A percentile compares a stretch with the other conserved stretches of the same genome.
Evolutionary conservation across 148 eudicot genomes (phyloP).

Genomic region (Fallopia convolvulus): DNA sequence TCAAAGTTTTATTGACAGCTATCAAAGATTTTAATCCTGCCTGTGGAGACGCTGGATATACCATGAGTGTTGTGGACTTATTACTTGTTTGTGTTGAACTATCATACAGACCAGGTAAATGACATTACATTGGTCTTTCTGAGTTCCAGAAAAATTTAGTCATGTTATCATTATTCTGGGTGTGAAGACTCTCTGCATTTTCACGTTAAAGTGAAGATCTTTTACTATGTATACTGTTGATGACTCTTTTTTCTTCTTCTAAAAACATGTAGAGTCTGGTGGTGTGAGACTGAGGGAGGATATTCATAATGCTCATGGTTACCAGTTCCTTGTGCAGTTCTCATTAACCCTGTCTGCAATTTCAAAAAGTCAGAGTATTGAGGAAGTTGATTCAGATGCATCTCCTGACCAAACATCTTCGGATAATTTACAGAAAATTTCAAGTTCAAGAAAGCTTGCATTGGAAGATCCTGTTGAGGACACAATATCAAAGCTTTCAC

Average conservation of each 20-base stretch:
- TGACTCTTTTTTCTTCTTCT: slow-evolving; percentile 15
- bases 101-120: slow-evolving; percentile 82
- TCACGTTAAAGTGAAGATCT: not conserved
- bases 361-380: slow-evolving; percentile 36
- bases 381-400: slow-evolving; percentile 24
- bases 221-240: not conserved
- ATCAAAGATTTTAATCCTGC: slow-evolving; percentile 79
- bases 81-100: slow-evolving; percentile 87
- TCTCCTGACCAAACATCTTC: slow-evolving; percentile 30
- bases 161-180: not conserved
- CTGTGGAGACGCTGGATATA: slow-evolving; percentile 80
- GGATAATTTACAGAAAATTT: slow-evolving; percentile 19
- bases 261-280: slow-evolving; percentile 62
- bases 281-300: slow-evolving; percentile 92
- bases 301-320: slow-evolving; percentile 97
- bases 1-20: slow-evolving; percentile 80
- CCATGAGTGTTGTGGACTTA: slow-evolving; percentile 92
- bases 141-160: not conserved
- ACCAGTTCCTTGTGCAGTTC: slow-evolving; percentile 92
- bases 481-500: slow-evolving; percentile 51
- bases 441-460: slow-evolving; percentile 23
- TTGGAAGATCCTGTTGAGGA: slow-evolving; percentile 33
- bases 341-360: slow-evolving; percentile 55
- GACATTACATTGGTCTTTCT: not conserved
- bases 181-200: not conserved